phyloP scores from a whole-genome alignment of 768 basidiomycete genomes.

The Suillus cothurnatus region DNA sequence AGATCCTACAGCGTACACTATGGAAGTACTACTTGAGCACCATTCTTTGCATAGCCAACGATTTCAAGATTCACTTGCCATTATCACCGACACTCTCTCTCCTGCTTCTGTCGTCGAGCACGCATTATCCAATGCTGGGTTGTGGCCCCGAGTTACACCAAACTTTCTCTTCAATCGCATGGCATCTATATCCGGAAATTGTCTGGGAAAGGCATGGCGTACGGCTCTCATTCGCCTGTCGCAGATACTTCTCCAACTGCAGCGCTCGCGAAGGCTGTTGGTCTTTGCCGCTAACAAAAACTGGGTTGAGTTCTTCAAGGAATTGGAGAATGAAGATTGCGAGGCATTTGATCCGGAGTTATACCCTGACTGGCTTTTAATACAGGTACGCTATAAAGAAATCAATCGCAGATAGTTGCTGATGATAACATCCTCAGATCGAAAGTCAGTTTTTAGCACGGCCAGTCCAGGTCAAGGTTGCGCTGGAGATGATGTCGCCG shows the following conservation, averaged over 20 bases:
- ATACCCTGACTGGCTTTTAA: constrained; percentile 15
- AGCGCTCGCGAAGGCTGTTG: constrained; percentile 35
- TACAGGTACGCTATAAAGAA: constrained; percentile 11
- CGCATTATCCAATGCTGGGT: constrained; percentile 10
- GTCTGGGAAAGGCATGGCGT: constrained; percentile 25
- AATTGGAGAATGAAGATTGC: constrained; percentile 10
- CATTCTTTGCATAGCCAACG: neutral
- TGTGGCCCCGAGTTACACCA: constrained; percentile 36
- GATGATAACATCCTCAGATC: constrained; percentile 14
- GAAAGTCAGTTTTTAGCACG: constrained; percentile 28
- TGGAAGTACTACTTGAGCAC: neutral
- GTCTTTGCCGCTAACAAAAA: constrained; percentile 17
- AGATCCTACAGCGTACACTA: neutral
- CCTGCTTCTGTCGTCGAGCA: neutral
- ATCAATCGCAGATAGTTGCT: neutral
- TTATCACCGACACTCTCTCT: neutral
- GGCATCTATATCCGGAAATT: constrained; percentile 14
- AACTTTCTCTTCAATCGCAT: constrained; percentile 30
- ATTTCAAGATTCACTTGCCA: neutral
- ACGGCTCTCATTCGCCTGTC: constrained; percentile 27
- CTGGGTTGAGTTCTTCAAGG: constrained; percentile 11
- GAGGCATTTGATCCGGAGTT: constrained; percentile 6
- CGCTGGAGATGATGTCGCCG: constrained; percentile 32
- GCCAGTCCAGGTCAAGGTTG: constrained; percentile 24
- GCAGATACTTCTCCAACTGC: constrained; percentile 29